Base-by-base conservation (phyloP, 345 rosid species). In the Cardamine occulta region DNA sequence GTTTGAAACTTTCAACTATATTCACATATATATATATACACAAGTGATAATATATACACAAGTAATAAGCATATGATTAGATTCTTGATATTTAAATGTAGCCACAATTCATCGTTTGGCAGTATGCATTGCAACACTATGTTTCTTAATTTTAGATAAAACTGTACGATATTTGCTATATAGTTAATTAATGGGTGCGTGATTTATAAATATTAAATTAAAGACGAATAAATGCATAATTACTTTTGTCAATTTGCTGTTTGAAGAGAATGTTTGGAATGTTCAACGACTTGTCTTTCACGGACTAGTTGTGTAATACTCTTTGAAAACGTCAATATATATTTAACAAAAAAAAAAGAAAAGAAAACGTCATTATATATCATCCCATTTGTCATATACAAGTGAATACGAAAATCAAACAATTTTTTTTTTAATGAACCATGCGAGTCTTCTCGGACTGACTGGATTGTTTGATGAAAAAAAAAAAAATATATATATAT, bases 181-280 rank as follows among this genome's bases (percentile, higher is more conserved):
- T 40, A 29, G 28, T 17, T 47, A 13, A 44, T 18, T 13, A 19
- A 42, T 44, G 32, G 64, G 17, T 1, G 61, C 51, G 4, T 68
- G 51, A 19, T 52, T 54, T 64, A 34, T 31, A 29, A 28, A 26
- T 62, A 57, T 40, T 17, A 6, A 69, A 48, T 59, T 66, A 40
- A 26, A n/a, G 49, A 35, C 19, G 47, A 13, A 64, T 65, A 56
- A 53, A 37, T 66, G 55, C 65, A 51, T 47, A 72, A 69, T 34
- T 45, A 59, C 35, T 75, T 75, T 82, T 80, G 84, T 84, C 73
- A 40, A 40, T 4, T 76, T 76, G 75, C 86, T 76, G 80, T 79
- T 81, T 61, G 84, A 60, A 75, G 57, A 66, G 84, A 78, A 78
- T 63, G 77, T 80, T 74, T 81, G 81, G 77, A 80, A 76, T 77